Evolutionary conservation across 345 rosid genomes (phyloP), one percentile per base, ranked within the genome.

Genomic region (Dipteronia dyeriana): DNA sequence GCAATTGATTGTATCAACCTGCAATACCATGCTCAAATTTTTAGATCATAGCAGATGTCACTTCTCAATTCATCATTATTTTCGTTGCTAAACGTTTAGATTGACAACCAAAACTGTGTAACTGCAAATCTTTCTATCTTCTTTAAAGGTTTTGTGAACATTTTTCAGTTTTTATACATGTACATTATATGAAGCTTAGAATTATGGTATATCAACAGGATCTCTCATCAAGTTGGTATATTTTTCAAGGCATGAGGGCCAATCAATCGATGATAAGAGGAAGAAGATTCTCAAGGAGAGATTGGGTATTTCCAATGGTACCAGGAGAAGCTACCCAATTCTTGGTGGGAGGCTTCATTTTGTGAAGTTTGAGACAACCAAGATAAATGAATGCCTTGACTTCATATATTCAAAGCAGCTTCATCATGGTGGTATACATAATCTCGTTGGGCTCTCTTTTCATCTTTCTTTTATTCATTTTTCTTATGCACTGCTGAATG

Each of bases 281-380:
- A 92, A 91, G 89, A 89, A 78, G 87, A 88, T 86, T 70, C 66
- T 87, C 60, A 90, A 91, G 88, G 92, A 94, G 87, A 91, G 93
- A 75, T 81, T 91, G 76, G 94, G 93, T 60, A 83, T 94, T 43
- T 82, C 87, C 38, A 96, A 91, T 85, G 91, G 94, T 71, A 91
- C 78, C 76, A 84, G 97, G 88, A 91, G 97, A 88, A 92, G 91
- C 86, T 92, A 89, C 81, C 98, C 99, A 61, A 81, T 94, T 86
- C 97, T 96, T 86, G 98, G 98, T 73, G 99, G 99, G 61, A 90
- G 99, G 81, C 93, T 96, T 74, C 99, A 96, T 81, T 90, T 94
- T 69, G 99, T 90, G 39, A 95, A 95, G 87, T 95, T 95, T 80
- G 98, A 95, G 90, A 95, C 98, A 23, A 70, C 80, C 85, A 96